A percentile compares a stretch with the other conserved stretches of the same genome.
phyloP scores from a whole-genome alignment of 2,329 filamentous ascomycete genomes.

The Epichloe elymi region DNA sequence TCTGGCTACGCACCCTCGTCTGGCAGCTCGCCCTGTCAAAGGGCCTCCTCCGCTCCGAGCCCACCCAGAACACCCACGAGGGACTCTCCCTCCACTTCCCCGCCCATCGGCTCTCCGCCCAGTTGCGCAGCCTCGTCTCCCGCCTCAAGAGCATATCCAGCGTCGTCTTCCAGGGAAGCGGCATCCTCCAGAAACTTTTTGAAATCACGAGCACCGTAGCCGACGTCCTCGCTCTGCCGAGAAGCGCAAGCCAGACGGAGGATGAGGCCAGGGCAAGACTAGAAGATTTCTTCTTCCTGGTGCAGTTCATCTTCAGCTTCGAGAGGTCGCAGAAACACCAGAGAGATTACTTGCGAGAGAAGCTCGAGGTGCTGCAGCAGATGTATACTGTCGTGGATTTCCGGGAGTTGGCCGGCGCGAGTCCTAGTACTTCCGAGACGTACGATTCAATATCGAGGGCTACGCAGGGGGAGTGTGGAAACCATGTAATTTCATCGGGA shows the following conservation, averaged over 20 bases:
- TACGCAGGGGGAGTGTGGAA: not conserved
- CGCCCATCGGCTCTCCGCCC: slow-evolving; percentile 22
- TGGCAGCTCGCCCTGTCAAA: slow-evolving; percentile 29
- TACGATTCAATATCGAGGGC: slow-evolving; percentile 4
- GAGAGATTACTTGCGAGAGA: slow-evolving; percentile 26
- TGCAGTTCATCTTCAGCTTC: slow-evolving; percentile 35
- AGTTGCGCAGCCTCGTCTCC: slow-evolving; percentile 25
- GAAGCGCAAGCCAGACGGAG: slow-evolving; percentile 22
- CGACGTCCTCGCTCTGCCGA: slow-evolving; percentile 40
- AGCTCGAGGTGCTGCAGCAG: slow-evolving; percentile 22
- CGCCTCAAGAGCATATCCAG: slow-evolving; percentile 24
- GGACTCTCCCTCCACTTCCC: slow-evolving; percentile 28
- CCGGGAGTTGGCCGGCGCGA: slow-evolving; percentile 12
- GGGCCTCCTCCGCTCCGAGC: slow-evolving; percentile 22
- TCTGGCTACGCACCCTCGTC: slow-evolving; percentile 28
- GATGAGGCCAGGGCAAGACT: slow-evolving; percentile 34
- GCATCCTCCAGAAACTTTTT: slow-evolving; percentile 45
- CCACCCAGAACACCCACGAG: slow-evolving; percentile 20
- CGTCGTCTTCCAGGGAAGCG: slow-evolving; percentile 41
- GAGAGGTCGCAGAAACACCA: slow-evolving; percentile 33
- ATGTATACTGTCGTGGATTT: slow-evolving; percentile 19
- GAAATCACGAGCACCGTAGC: slow-evolving; percentile 47
- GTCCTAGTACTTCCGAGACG: slow-evolving; percentile 8
- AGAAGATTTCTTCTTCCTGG: slow-evolving; percentile 39
- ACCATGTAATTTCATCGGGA: not conserved